Conservation (phyloP, 768 basidiomycete genomes). For the Auricularia sp. region DNA sequence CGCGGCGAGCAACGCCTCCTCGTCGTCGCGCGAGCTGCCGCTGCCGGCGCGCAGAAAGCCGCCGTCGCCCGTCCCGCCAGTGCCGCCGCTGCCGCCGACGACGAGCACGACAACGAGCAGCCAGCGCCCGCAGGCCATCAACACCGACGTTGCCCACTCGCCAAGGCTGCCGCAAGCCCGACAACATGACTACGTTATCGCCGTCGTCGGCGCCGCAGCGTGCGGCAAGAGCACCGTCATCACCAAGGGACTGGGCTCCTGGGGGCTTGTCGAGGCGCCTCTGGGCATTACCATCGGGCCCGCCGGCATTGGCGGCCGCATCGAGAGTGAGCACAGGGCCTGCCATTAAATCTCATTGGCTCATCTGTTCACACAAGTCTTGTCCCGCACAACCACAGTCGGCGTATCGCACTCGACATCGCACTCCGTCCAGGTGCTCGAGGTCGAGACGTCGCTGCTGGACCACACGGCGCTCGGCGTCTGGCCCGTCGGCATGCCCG, state of each 20-base stretch:
- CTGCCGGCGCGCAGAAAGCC: not conserved
- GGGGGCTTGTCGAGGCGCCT: conserved; percentile 30
- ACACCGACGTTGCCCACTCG: not conserved
- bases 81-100: not conserved
- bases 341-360: not conserved
- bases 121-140: not conserved
- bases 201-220: conserved; percentile 64
- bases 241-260: conserved; percentile 59
- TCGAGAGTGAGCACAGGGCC: not conserved
- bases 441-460: not conserved
- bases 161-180: not conserved
- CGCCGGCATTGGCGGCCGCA: not conserved
- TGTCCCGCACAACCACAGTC: not conserved
- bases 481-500: not conserved
- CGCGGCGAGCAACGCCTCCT: not conserved
- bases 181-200: conserved; percentile 27
- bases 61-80: not conserved
- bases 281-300: not conserved
- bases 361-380: not conserved
- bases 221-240: conserved; percentile 85
- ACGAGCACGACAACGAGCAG: not conserved
- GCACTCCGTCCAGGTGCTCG: not conserved
- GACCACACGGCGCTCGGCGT: not conserved
- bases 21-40: not conserved
- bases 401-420: not conserved